These are phyloP conservation scores for Trichoderma reesei DNA, from an alignment of 495 filamentous ascomycete species.

Conservation along the genomic window DNA sequence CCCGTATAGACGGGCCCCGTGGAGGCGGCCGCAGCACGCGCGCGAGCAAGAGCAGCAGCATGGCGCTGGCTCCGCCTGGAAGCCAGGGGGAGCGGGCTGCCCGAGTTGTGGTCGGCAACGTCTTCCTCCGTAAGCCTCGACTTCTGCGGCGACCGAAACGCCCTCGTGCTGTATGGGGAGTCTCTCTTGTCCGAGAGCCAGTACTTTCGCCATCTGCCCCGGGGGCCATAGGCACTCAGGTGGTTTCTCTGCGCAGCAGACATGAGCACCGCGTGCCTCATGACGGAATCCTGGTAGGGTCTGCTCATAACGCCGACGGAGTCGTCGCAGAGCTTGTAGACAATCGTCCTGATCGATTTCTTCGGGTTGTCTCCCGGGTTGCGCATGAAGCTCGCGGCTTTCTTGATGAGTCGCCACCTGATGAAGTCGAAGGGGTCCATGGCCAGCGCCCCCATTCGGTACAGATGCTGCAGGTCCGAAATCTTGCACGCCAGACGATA, in stretches of 20 bases:
- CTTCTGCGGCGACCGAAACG: neutral
- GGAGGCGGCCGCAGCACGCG: neutral
- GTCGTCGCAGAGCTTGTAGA: neutral
- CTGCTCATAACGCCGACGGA: neutral
- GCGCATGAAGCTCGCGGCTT: neutral
- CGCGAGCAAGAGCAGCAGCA: neutral
- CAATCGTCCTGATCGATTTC: neutral
- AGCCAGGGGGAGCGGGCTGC: too few species aligned
- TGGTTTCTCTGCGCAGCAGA: neutral
- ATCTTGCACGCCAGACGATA: neutral
- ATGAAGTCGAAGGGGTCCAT: constrained; percentile 11
- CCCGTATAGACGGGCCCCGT: neutral
- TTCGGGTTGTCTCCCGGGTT: neutral
- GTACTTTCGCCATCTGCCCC: neutral
- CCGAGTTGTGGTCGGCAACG: neutral
- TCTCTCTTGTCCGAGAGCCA: neutral
- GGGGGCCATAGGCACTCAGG: neutral
- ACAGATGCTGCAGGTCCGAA: neutral
- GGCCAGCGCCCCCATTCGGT: neutral
- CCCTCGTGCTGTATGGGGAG: neutral
- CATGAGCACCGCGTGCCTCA: neutral
- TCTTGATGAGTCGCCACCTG: constrained; percentile 11
- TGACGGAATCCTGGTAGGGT: neutral
- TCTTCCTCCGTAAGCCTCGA: neutral
- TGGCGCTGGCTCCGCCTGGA: too few species aligned